Conservation (phyloP, 2,329 filamentous ascomycete species). For the Proliferodiscus dingleyae region DNA sequence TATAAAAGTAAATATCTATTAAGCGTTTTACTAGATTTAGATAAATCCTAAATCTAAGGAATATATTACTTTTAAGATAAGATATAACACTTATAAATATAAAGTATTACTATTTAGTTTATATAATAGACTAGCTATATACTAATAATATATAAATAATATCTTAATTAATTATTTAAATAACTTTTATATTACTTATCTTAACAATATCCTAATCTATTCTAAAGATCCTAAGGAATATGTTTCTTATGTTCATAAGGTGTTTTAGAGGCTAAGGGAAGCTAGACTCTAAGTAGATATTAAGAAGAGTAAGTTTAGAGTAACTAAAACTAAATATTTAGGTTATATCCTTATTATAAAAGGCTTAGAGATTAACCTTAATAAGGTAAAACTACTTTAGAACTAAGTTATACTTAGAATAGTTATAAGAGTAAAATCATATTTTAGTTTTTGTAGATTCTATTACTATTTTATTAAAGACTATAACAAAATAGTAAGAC, state of each 20-base stretch:
- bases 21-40: conserved; percentile 11
- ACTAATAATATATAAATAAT: conserved; percentile 13
- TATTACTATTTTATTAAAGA: conserved; percentile 12
- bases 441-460: conserved; percentile 13
- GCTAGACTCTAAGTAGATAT: neutral
- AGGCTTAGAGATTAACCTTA: conserved; percentile 3
- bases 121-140: conserved; percentile 13
- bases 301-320: conserved; percentile 1
- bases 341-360: neutral
- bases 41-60: conserved; percentile 14
- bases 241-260: neutral
- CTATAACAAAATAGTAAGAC: conserved; percentile 1
- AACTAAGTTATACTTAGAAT: neutral
- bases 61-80: conserved; percentile 16
- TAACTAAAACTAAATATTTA: neutral
- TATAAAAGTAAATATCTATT: conserved; percentile 9
- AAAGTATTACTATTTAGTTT: conserved; percentile 25
- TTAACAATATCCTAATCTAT: conserved; percentile 13
- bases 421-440: conserved; percentile 3
- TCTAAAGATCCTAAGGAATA: neutral
- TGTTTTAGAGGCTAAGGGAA: neutral
- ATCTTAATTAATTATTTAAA: conserved; percentile 10
- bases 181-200: conserved; percentile 6
- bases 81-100: conserved; percentile 25
- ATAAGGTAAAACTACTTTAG: conserved; percentile 2